Evolutionary conservation across 1,284 basidiomycete species (phyloP).

Genomic region (Pyrrhoderma lamaoense): DNA sequence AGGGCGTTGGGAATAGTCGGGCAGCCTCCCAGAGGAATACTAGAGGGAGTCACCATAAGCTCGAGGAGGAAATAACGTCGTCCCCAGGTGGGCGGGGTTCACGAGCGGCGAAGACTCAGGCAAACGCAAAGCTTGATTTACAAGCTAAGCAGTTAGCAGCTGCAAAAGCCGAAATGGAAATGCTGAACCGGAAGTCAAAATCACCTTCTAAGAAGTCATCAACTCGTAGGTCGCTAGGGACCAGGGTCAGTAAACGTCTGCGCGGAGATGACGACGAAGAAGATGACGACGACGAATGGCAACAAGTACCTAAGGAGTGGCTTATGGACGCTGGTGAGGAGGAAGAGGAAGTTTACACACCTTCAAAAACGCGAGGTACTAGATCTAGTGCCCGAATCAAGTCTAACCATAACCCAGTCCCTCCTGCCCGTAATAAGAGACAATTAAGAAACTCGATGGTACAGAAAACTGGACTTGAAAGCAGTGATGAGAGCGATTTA

Average conservation of each 20-base stretch:
- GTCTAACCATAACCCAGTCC: background rate
- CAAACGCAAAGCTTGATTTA: conserved; percentile 56
- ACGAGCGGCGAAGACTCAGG: conserved; percentile 61
- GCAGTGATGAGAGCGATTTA: conserved; percentile 57
- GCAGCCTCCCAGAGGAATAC: background rate
- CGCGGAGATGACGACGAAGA: conserved; percentile 48
- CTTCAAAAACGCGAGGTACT: conserved; percentile 3
- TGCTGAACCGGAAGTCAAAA: conserved; percentile 1
- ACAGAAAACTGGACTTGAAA: conserved; percentile 47
- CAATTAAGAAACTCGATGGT: conserved; percentile 14
- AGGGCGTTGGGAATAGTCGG: no score
- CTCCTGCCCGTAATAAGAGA: no score
- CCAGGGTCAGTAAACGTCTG: conserved; percentile 58
- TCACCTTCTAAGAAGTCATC: conserved; percentile 19
- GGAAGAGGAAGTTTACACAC: conserved; percentile 7
- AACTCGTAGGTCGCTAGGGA: conserved; percentile 39
- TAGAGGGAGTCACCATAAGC: conserved; percentile 26
- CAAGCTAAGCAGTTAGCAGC: conserved; percentile 61
- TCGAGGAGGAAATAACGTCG: background rate
- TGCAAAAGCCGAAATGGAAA: conserved; percentile 13
- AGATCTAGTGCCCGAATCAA: conserved; percentile 22
- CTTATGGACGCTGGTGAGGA: conserved; percentile 30
- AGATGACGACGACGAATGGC: conserved; percentile 60
- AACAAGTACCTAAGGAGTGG: conserved; percentile 73
- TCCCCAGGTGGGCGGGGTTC: conserved; percentile 21